These are phyloP conservation scores for Alectoria sarmentosa DNA, from an alignment of 495 filamentous ascomycete species.

Conservation along the genomic window DNA sequence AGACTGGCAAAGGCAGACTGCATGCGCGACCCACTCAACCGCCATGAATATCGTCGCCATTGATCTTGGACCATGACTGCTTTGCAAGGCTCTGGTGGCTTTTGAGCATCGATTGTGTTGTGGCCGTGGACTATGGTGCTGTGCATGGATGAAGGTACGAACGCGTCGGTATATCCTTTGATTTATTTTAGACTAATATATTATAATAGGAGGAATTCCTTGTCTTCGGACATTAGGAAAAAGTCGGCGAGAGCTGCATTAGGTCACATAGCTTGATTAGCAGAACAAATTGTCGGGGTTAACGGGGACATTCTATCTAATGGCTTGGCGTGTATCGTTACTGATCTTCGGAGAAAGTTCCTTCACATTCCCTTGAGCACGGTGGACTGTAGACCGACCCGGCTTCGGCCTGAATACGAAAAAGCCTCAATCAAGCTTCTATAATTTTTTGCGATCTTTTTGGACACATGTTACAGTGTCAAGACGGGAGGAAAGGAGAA, in stretches of 20 bases:
- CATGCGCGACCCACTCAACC: not conserved
- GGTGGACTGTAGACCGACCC: not conserved
- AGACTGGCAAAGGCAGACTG: not conserved
- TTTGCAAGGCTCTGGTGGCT: not conserved
- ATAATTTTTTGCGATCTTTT: constrained; percentile 6
- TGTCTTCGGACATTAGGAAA: not conserved
- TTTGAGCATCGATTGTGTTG: not conserved
- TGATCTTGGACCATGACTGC: not conserved
- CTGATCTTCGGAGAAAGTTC: constrained; percentile 12
- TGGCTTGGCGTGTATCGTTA: constrained; percentile 5
- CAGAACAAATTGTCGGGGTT: constrained; percentile 2
- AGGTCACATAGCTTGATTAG: not conserved
- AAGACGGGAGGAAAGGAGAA: not conserved
- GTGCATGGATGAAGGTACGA: not conserved
- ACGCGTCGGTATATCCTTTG: not conserved
- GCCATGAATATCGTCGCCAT: not conserved
- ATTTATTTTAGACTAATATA: not conserved
- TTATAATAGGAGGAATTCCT: not conserved
- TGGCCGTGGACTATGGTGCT: not conserved
- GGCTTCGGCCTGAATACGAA: constrained; percentile 1
- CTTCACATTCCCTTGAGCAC: not conserved
- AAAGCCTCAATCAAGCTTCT: constrained; percentile 1
- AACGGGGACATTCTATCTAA: not conserved
- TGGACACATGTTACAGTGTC: not conserved
- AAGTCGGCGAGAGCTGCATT: not conserved